phyloP scores from a whole-genome alignment of 768 basidiomycete genomes.

The Dacryopinax primogenitus region DNA sequence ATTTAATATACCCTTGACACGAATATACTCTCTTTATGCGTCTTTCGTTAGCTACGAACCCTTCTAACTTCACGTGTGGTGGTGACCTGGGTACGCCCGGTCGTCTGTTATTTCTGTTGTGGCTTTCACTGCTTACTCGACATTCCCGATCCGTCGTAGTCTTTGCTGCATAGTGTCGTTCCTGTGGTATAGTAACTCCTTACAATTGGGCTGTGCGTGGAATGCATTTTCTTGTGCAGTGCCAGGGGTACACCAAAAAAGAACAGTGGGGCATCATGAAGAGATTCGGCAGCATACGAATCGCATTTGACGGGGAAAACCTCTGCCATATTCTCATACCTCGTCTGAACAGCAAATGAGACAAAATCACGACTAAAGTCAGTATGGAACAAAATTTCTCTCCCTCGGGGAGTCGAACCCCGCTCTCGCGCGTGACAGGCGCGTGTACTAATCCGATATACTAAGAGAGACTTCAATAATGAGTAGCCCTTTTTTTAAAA shows the following conservation, averaged over 20 bases:
- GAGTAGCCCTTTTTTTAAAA: neutral
- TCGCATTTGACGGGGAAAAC: no score
- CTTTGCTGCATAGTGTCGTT: neutral
- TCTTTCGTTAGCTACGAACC: constrained; percentile 1
- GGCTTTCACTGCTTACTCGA: neutral
- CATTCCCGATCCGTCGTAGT: neutral
- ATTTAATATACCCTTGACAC: constrained; percentile 6
- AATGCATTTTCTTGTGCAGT: constrained; percentile 8
- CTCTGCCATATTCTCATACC: no score
- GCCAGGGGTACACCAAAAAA: neutral
- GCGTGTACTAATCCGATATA: neutral
- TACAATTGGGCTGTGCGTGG: constrained; percentile 3
- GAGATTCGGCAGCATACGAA: no score
- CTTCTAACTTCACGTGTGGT: neutral
- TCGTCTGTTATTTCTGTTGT: neutral
- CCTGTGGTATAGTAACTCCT: constrained; percentile 4
- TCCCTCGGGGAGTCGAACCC: constrained; percentile 7
- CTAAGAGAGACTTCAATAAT: neutral
- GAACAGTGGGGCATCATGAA: neutral
- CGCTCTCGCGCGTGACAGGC: neutral
- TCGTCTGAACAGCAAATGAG: no score
- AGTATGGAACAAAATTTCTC: neutral
- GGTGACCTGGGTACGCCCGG: neutral
- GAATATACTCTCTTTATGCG: constrained; percentile 9
- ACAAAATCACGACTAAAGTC: neutral